Base-by-base conservation (phyloP, 129 eudicot genomes). In the Flaveria ramosissima region DNA sequence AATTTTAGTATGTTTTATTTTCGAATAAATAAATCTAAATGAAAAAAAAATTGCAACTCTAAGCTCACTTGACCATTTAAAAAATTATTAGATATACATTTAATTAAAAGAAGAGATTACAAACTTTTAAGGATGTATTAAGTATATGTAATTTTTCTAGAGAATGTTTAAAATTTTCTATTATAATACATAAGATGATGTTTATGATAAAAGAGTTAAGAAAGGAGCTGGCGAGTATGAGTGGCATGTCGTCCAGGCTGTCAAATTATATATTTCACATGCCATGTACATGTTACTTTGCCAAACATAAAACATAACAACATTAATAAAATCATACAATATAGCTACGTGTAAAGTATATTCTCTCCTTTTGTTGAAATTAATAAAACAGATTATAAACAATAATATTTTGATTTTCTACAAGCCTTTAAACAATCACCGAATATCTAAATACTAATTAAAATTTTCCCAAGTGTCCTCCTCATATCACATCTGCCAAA, bases 201-300 rank as follows among this genome's bases (percentile, higher is more conserved):
- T 32, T 32, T 32, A 32, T 32, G 39, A 32, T 32, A 32, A 32
- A 32, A 32, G 39, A 32, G 39, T 32, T 0, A 32, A 32, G 39
- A 21, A 65, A 2, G 46, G 62, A 48, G 60, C 46, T 75, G 79
- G 79, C 32, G 68, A 77, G 26, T 57, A 73, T 68, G 43, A 32
- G 51, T 61, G 66, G 19, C 75, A 70, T 79, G 78, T 71, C 77
- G 32, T 68, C 68, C 45, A 68, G 56, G 83, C 66, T 79, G 72
- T 79, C 72, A 56, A 47, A 71, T 60, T 36, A 70, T 46, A 42
- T 30, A 60, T 65, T 71, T 57, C 83, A 79, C 77, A 72, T 78
- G 72, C 17, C 53, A 48, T 48, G 12, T 20, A 61, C 82, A 78
- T 71, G 82, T 78, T 78, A 79, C 82, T 71, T 60, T 30, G 59